Evolutionary conservation across 345 rosid genomes (phyloP), one percentile per base, ranked within the genome.

Genomic region (Mangifera indica): DNA sequence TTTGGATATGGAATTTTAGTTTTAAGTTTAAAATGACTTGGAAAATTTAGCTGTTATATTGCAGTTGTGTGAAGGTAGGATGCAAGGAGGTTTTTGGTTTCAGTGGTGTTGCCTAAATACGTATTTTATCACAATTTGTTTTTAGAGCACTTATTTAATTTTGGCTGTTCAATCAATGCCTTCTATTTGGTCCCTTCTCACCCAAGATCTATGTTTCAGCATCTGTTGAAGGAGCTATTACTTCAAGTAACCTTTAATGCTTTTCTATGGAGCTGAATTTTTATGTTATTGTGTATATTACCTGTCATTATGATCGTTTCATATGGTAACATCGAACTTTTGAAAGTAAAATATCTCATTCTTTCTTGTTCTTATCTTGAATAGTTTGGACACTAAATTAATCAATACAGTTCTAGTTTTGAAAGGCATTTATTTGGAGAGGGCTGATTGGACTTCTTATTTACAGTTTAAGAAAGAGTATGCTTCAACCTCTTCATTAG

Each of bases 401-500:
- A 21, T 10, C 24, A 42, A 22, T 22, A 34, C 21, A 1, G 5
- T 54, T 69, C 42, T 14, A 21, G 54, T 17, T 57, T 69, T 40
- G 7, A 56, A 56, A 56, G 37, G 18, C 3, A 13, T 26, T 67
- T 52, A 48, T 34, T 51, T 10, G 4, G 21, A 13, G 13, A 67
- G 48, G 13, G 18, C 21, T 67, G 5, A 25, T 64, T 44, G 18
- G 11, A 2, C 21, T 13, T 67, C 46, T 42, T 20, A 45, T 14
- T n/a, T 29, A 54, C 45, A 18, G n/a, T 57, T 58, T 21, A 10
- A 70, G 26, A 13, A 18, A 11, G 46, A 52, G 10, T 70, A 32
- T 6, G 32, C 25, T 59, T 18, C 6, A 34, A 60, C 55, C 71
- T 60, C 70, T 74, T 37, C n/a, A 45, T 60, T 32, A 45, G 20